Conservation (phyloP, 2,329 filamentous ascomycete genomes). For the Piedraia hortae region DNA sequence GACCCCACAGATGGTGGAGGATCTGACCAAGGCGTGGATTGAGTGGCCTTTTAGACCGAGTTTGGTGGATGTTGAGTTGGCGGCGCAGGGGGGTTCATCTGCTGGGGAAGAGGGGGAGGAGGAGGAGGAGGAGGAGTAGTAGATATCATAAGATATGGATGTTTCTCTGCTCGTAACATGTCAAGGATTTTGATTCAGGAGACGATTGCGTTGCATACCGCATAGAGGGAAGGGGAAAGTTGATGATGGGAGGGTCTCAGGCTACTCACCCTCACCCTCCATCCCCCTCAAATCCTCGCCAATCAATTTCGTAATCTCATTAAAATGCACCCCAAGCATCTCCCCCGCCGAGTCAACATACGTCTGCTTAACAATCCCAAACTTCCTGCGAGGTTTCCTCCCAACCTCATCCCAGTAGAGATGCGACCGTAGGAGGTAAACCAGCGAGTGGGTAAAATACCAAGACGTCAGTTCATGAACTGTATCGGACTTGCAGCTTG, state of each 20-base stretch:
- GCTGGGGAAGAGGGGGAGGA: constrained; percentile 1
- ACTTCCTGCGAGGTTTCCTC: constrained; percentile 27
- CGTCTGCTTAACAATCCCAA: constrained; percentile 25
- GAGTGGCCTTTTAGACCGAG: constrained; percentile 32
- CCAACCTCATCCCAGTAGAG: constrained; percentile 39
- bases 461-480: constrained; percentile 56
- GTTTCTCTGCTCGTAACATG: no score
- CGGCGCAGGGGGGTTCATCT: no score
- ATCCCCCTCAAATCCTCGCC: no score
- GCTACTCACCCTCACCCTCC: no score
- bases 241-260: no score
- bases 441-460: constrained; percentile 58
- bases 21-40: constrained; percentile 32
- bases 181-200: no score
- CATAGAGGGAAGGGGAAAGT: no score
- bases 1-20: constrained; percentile 26
- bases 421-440: constrained; percentile 53
- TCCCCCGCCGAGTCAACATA: constrained; percentile 21
- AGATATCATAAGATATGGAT: no score
- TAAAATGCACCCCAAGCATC: constrained; percentile 29
- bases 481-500: constrained; percentile 34
- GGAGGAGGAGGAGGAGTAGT: background rate
- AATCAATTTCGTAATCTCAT: no score
- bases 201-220: no score
- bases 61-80: constrained; percentile 4